Evolutionary conservation across 2,329 filamentous ascomycete genomes (phyloP).

Genomic region (Fusarium newnesense): DNA sequence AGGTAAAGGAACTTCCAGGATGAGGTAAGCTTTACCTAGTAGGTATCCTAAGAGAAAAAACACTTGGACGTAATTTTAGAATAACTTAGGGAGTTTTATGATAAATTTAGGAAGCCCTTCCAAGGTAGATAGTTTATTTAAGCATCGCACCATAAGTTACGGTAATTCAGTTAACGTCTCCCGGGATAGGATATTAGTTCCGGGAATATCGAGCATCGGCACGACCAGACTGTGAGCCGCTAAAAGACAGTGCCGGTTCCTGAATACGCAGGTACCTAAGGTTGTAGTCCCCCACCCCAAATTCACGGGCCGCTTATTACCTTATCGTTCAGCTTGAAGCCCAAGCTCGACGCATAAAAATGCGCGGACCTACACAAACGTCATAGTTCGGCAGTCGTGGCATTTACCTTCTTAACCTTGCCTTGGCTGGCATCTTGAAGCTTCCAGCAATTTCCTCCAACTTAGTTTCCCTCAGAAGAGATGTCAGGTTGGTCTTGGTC

Average conservation of each 20-base stretch:
- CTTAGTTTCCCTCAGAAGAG: neutral
- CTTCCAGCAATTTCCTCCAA: neutral
- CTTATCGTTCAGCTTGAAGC: neutral
- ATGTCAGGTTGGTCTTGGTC: conserved; percentile 36
- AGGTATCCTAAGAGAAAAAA: too few species aligned
- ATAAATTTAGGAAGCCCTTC: too few species aligned
- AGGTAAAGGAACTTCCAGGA: too few species aligned
- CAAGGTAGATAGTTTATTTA: too few species aligned
- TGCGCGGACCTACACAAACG: conserved; percentile 12
- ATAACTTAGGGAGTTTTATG: too few species aligned
- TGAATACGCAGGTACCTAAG: conserved; percentile 7
- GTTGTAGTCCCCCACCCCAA: neutral
- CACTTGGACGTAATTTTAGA: too few species aligned
- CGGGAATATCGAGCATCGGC: too few species aligned
- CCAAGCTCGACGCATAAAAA: neutral
- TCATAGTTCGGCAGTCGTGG: conserved; percentile 21
- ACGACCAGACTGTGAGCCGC: neutral
- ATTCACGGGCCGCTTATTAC: neutral
- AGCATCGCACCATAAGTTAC: too few species aligned
- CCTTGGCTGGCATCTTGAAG: neutral
- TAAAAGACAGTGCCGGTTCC: conserved; percentile 21
- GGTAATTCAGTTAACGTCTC: too few species aligned
- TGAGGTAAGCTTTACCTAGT: too few species aligned
- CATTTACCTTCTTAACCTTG: neutral
- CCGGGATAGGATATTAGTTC: too few species aligned